phyloP scores from a whole-genome alignment of 2,329 filamentous ascomycete genomes.

The Phialophora expanda region DNA sequence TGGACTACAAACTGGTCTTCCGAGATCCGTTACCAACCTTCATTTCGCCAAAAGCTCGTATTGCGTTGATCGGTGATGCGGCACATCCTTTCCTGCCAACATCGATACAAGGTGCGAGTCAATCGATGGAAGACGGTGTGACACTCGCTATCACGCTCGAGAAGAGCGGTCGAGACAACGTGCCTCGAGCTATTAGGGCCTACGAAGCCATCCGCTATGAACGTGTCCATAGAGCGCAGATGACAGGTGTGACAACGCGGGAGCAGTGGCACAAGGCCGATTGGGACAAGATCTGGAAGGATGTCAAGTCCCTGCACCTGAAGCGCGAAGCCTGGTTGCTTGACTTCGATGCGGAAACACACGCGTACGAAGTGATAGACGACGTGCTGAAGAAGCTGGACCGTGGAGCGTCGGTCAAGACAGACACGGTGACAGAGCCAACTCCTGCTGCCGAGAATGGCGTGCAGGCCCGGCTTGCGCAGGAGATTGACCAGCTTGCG shows the following conservation, averaged over 20 bases:
- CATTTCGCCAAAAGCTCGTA: slow-evolving; percentile 51
- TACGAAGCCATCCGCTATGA: slow-evolving; percentile 39
- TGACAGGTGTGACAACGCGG: slow-evolving; percentile 39
- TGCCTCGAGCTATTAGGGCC: slow-evolving; percentile 40
- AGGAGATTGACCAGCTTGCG: slow-evolving; percentile 32
- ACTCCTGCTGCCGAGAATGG: slow-evolving; percentile 12
- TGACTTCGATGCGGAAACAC: slow-evolving; percentile 39
- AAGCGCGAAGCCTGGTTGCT: slow-evolving; percentile 39
- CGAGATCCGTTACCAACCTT: slow-evolving; percentile 36
- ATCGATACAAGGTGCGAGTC: slow-evolving; percentile 55
- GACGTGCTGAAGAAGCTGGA: slow-evolving; percentile 35
- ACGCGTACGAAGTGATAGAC: slow-evolving; percentile 39
- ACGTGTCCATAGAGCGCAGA: slow-evolving; percentile 38
- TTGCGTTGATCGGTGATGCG: slow-evolving; percentile 57
- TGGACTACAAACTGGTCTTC: slow-evolving; percentile 37
- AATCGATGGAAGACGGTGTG: slow-evolving; percentile 58
- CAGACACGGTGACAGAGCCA: slow-evolving; percentile 20
- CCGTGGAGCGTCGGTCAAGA: slow-evolving; percentile 21
- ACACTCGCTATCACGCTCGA: slow-evolving; percentile 54
- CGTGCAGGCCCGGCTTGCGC: slow-evolving; percentile 14
- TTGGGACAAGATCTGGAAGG: slow-evolving; percentile 50
- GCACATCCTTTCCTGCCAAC: slow-evolving; percentile 59
- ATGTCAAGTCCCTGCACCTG: slow-evolving; percentile 38
- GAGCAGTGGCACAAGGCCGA: slow-evolving; percentile 41
- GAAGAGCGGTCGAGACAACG: slow-evolving; percentile 38